phyloP scores from a whole-genome alignment of 2,329 filamentous ascomycete species.

The Endocalyx cinctus region DNA sequence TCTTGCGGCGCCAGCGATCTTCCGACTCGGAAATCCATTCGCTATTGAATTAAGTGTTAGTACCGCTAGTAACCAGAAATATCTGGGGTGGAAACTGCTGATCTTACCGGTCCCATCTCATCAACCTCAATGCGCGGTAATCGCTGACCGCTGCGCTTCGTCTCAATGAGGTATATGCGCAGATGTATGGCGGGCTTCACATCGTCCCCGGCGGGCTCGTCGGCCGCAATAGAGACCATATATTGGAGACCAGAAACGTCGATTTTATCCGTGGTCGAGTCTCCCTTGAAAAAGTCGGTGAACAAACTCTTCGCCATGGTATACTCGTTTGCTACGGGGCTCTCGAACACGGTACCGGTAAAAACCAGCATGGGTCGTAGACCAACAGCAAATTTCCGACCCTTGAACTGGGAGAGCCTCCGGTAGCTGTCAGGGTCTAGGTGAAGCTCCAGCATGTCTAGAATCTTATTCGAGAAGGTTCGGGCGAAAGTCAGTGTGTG shows the following conservation, averaged over 20 bases:
- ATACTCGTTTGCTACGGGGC: slow-evolving; percentile 72
- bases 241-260: slow-evolving; percentile 96
- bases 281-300: slow-evolving; percentile 85
- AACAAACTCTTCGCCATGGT: slow-evolving; percentile 83
- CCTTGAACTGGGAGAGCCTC: slow-evolving; percentile 70
- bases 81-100: background rate
- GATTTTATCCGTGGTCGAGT: slow-evolving; percentile 68
- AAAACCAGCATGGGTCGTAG: slow-evolving; percentile 90
- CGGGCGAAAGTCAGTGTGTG: slow-evolving; percentile 80
- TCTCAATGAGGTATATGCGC: slow-evolving; percentile 80
- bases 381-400: slow-evolving; percentile 70
- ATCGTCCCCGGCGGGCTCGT: slow-evolving; percentile 50
- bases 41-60: too few species aligned
- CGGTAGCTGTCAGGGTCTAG: slow-evolving; percentile 72
- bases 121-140: slow-evolving; percentile 89
- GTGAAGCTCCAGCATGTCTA: slow-evolving; percentile 92
- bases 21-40: slow-evolving; percentile 65
- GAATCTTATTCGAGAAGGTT: slow-evolving; percentile 78
- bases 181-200: slow-evolving; percentile 58
- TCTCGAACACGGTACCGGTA: slow-evolving; percentile 82
- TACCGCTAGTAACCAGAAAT: background rate
- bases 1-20: slow-evolving; percentile 74
- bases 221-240: slow-evolving; percentile 74
- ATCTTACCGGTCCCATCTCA: slow-evolving; percentile 86
- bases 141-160: slow-evolving; percentile 80